Evolutionary conservation across 208 protist genomes (phyloP).

Genomic region (Leishmania tropica): DNA sequence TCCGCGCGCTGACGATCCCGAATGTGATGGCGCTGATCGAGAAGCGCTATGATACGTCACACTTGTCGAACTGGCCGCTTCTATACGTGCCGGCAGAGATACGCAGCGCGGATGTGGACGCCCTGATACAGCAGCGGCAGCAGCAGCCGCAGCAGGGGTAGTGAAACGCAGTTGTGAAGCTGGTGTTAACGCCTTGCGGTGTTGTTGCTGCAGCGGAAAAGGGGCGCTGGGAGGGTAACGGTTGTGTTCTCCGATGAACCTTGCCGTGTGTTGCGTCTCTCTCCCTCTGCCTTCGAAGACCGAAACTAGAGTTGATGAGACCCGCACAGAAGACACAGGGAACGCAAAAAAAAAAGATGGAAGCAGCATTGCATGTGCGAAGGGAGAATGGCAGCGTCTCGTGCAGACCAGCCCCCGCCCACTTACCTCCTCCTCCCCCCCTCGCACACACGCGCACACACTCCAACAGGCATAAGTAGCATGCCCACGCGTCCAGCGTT

Average conservation of each 20-base stretch:
- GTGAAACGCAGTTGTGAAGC: background rate
- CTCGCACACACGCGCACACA: background rate
- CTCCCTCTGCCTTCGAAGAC: background rate
- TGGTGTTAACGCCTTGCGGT: background rate
- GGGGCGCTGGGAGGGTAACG: background rate
- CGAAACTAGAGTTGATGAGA: background rate
- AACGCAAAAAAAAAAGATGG: background rate
- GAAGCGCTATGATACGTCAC: conserved; percentile 60
- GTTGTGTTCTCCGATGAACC: background rate
- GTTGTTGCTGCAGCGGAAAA: background rate
- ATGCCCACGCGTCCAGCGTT: background rate
- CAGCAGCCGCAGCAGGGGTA: background rate
- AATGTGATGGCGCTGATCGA: conserved; percentile 66
- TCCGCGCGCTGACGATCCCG: conserved; percentile 42
- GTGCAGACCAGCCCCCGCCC: background rate
- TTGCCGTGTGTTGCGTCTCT: background rate
- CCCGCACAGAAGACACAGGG: background rate
- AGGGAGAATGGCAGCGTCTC: background rate
- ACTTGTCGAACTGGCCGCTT: conserved; percentile 70
- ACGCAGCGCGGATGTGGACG: conserved; percentile 54
- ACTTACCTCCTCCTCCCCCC: background rate
- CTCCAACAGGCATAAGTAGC: background rate
- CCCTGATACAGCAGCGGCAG: conserved; percentile 30
- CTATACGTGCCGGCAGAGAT: conserved; percentile 81
- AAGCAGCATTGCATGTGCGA: background rate